phyloP scores from a whole-genome alignment of 352 stramenopile species.

The Phytophthora megakarya region DNA sequence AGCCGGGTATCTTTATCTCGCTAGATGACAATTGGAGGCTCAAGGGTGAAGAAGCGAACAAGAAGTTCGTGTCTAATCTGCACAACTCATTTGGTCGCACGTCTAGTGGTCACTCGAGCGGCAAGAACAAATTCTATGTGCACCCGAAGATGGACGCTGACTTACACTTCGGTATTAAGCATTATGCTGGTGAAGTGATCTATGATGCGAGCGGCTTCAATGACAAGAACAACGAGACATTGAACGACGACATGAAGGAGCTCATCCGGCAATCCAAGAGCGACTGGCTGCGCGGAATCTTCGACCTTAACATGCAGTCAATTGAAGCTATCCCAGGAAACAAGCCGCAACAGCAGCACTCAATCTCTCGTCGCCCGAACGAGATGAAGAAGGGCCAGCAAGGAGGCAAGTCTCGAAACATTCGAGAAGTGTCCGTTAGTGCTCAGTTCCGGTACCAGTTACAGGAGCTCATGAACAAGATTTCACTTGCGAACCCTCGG shows the following conservation, averaged over 20 bases:
- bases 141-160: conserved; percentile 92
- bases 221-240: conserved; percentile 98
- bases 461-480: conserved; percentile 90
- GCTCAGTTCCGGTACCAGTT: conserved; percentile 90
- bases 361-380: conserved; percentile 66
- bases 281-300: conserved; percentile 85
- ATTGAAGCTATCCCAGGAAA: conserved; percentile 83
- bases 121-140: conserved; percentile 89
- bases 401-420: conserved; percentile 78
- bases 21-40: conserved; percentile 96
- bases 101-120: conserved; percentile 49
- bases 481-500: conserved; percentile 84
- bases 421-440: conserved; percentile 86
- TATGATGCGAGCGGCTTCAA: conserved; percentile 98
- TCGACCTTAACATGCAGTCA: conserved; percentile 86
- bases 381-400: conserved; percentile 52
- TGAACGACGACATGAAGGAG: conserved; percentile 95
- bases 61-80: conserved; percentile 90
- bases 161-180: conserved; percentile 88
- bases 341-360: conserved; percentile 70
- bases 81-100: conserved; percentile 83
- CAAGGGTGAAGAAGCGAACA: conserved; percentile 92
- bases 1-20: conserved; percentile 93
- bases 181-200: conserved; percentile 94
- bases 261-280: conserved; percentile 87